Evolutionary conservation across 1,284 basidiomycete genomes (phyloP).

Genomic region (Schizopora paradoxa): DNA sequence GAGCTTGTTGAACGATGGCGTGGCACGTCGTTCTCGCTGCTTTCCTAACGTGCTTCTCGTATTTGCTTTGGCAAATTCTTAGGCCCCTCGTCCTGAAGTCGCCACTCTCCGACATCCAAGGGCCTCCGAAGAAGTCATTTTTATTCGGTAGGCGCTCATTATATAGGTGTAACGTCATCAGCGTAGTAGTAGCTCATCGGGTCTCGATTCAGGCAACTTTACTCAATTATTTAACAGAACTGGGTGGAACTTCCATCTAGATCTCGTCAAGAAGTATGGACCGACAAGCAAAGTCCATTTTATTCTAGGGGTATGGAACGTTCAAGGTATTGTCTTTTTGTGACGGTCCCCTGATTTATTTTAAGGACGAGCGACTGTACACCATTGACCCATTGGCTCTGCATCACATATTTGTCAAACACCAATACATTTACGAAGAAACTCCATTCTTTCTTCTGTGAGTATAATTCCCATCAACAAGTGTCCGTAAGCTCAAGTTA

Average conservation of each 20-base stretch:
- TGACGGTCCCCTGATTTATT: neutral
- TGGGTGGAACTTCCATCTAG: slow-evolving; percentile 16
- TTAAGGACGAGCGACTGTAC: slow-evolving; percentile 18
- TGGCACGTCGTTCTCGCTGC: neutral
- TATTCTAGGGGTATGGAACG: slow-evolving; percentile 19
- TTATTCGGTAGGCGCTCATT: slow-evolving; percentile 6
- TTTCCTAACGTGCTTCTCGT: slow-evolving; percentile 2
- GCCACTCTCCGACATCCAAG: slow-evolving; percentile 8
- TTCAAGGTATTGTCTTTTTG: neutral
- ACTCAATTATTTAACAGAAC: slow-evolving; percentile 12
- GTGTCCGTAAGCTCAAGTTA: neutral
- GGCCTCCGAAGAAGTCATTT: slow-evolving; percentile 12
- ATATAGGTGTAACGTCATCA: neutral
- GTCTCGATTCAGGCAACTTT: slow-evolving; percentile 11
- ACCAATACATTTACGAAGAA: slow-evolving; percentile 28
- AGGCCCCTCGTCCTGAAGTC: slow-evolving; percentile 3
- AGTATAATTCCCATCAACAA: neutral
- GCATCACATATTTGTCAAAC: slow-evolving; percentile 29
- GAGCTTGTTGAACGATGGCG: too few relatives aligned
- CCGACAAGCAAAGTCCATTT: slow-evolving; percentile 16
- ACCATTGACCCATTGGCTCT: slow-evolving; percentile 24
- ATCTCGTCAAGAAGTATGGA: slow-evolving; percentile 19
- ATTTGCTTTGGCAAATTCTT: slow-evolving; percentile 4
- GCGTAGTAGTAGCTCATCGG: too few relatives aligned
- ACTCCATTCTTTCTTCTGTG: slow-evolving; percentile 20